Evolutionary conservation across 2,329 filamentous ascomycete genomes (phyloP), one percentile per base, ranked within the genome.

Genomic region (Trichoderma asperellum): DNA sequence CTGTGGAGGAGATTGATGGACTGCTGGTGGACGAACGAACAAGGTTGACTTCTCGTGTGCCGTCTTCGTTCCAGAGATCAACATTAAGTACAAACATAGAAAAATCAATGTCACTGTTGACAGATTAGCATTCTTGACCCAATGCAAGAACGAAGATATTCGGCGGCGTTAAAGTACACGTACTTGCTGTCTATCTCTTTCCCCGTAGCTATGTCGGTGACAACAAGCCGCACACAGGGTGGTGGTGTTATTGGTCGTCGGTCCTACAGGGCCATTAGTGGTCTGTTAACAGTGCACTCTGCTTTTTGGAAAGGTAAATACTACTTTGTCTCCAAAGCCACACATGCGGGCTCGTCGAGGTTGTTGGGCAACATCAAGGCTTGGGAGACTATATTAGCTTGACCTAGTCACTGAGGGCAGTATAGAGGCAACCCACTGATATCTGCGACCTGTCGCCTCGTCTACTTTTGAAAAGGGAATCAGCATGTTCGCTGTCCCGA

Each of bases 301-400:
- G 11, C 11, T n/a, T 58, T 58, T 53, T 18, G 12, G 55, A 32
- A 21, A 34, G n/a, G 58, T 35, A 60, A 24, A 70, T 68, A 75
- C 68, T 82, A 96, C 93, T 87, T 98, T 99, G 83, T 99, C 96
- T 72, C 96, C 96, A 82, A 98, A 99, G 8, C 96, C 96, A 83
- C 96, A 99, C 96, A 98, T 98, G 71, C 96, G 92, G 73, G 96
- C 96, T 75, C 96, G 89, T 75, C 93, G 87, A 62, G 96, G 96
- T 80, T 98, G 94, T 82, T 99, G 96, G 73, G 92, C 89, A 70
- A 97, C 93, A 73, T 90, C 84, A 62, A 97, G 86, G 71, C 89
- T 91, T 73, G 68, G 68, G 37, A 43, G 43, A 18, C 14, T 52
- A 55, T 40, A 63, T 78, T 68, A 76, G 75, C 56, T 35, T 47